Evolutionary conservation across 202 grass and related monocot genomes (phyloP).

Genomic region (Elaeis oleifera): DNA sequence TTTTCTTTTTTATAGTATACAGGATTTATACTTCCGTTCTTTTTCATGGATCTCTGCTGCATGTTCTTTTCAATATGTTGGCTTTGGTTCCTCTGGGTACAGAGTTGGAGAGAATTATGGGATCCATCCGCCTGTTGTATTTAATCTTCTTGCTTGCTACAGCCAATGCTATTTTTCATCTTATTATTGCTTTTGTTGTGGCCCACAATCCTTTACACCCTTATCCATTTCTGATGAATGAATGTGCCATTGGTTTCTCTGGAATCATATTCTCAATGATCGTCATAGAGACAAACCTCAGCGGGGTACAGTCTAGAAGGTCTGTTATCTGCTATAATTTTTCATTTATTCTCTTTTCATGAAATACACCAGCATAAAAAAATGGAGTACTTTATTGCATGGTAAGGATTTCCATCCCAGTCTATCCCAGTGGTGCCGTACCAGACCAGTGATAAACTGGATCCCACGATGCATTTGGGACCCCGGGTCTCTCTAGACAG

Average conservation of each 20-base stretch:
- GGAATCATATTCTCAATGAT: constrained; percentile 98
- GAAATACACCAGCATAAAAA: too few relatives aligned
- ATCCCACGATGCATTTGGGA: too few relatives aligned
- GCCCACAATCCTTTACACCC: constrained; percentile 58
- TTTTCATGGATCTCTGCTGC: constrained; percentile 89
- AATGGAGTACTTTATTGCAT: too few relatives aligned
- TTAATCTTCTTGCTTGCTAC: constrained; percentile 86
- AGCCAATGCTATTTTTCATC: constrained; percentile 84
- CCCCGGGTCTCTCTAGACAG: too few relatives aligned
- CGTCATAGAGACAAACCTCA: constrained; percentile 93
- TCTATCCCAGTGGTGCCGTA: too few relatives aligned
- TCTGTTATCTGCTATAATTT: constrained; percentile 3
- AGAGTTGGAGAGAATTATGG: constrained; percentile 97
- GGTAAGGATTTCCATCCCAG: too few relatives aligned
- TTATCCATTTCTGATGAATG: constrained; percentile 41
- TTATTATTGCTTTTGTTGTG: constrained; percentile 66
- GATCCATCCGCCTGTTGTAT: constrained; percentile 81
- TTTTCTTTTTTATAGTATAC: constrained; percentile 52
- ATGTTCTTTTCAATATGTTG: constrained; percentile 98
- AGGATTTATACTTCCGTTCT: constrained; percentile 83
- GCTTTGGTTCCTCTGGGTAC: constrained; percentile 78
- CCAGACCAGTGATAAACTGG: too few relatives aligned
- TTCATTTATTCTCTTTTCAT: constrained; percentile 20
- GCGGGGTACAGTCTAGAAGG: constrained; percentile 84
- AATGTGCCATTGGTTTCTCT: constrained; percentile 98